Base-by-base conservation (phyloP, 306 rosid species). In the Medicago lupulina region DNA sequence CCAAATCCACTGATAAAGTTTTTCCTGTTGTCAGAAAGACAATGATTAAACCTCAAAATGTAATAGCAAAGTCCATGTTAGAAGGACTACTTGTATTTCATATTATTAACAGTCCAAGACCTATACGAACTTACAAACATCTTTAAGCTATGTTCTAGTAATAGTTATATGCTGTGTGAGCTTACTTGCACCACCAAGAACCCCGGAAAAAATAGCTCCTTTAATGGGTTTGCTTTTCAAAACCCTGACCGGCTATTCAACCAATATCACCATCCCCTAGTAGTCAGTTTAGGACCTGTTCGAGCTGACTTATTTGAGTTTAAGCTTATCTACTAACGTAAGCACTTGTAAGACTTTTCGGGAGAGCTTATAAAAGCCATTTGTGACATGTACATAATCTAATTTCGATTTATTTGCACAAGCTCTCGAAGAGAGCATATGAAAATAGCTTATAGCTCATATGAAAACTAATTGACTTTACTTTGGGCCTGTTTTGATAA, bases 1-100 rank as follows among this genome's bases (percentile, higher is more conserved):
- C 85, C 83, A 51, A 50, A 93, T 87, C 96, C 98, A 93, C 70
- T 90, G 96, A 83, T 85, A 82, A 21, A 93, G 89, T 55, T 93
- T 90, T 62, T 93, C 98, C 98, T 93, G 87, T 82, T 67, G 85
- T 71, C 46, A 71, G 5, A 70, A 76, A 2, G 19, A 71, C n/a
- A 63, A 8, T 23, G 16, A 4, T 54, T 54, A 9, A 54, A 8
- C 28, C 60, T 4, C 60, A 51, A 51, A 51, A 51, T 9, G 0
- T 51, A 7, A 51, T 1, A 51, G 58, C 58, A 51, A 16, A 51
- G 8, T 7, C 10, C 11, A 18, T 51, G 58, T 51, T 8, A 16
- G 58, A 51, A 4, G 8, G 23, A 7, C 58, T 51, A 51, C 58
- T 51, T 3, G 9, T 17, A 51, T 51, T n/a, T 51, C 58, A 51